These are phyloP conservation scores for Centrapalus pauciflorus DNA, from an alignment of 129 eudicot genomes.

Conservation along the genomic window DNA sequence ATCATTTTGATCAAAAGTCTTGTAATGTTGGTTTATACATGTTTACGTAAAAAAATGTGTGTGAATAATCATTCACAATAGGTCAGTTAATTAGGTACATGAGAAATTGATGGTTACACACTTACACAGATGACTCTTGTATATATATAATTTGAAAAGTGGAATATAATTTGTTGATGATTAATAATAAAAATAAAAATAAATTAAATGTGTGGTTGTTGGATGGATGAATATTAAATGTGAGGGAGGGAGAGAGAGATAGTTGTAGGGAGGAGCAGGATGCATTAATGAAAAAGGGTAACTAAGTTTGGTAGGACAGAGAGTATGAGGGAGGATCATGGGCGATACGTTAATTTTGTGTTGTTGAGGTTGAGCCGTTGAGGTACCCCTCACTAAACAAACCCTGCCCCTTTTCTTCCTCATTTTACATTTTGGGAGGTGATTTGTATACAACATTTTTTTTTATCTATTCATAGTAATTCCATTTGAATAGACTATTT, in stretches of 20 bases:
- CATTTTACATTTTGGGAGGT: constrained; percentile 26
- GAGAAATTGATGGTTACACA: neutral
- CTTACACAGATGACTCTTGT: neutral
- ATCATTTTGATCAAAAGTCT: too few relatives aligned
- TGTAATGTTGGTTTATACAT: too few relatives aligned
- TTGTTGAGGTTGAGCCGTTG: constrained; percentile 14
- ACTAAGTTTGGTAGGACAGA: constrained; percentile 31
- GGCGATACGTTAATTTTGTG: constrained; percentile 30
- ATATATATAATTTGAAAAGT: neutral
- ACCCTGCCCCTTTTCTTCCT: too few relatives aligned
- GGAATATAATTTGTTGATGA: neutral
- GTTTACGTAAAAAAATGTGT: too few relatives aligned
- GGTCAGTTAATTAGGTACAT: too few relatives aligned
- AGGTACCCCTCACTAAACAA: too few relatives aligned
- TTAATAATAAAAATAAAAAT: constrained; percentile 3
- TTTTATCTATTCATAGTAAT: too few relatives aligned
- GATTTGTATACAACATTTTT: too few relatives aligned
- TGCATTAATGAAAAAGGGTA: constrained; percentile 36
- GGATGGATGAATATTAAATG: constrained; percentile 14
- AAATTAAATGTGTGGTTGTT: constrained; percentile 25
- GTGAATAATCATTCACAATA: too few relatives aligned
- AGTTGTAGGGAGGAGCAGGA: too few relatives aligned
- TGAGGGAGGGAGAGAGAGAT: constrained; percentile 27
- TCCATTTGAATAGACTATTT: too few relatives aligned
- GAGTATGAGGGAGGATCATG: constrained; percentile 50